These are phyloP conservation scores for Pachysandra terminalis DNA, from an alignment of 164 flowering plant genomes.

Conservation along the genomic window DNA sequence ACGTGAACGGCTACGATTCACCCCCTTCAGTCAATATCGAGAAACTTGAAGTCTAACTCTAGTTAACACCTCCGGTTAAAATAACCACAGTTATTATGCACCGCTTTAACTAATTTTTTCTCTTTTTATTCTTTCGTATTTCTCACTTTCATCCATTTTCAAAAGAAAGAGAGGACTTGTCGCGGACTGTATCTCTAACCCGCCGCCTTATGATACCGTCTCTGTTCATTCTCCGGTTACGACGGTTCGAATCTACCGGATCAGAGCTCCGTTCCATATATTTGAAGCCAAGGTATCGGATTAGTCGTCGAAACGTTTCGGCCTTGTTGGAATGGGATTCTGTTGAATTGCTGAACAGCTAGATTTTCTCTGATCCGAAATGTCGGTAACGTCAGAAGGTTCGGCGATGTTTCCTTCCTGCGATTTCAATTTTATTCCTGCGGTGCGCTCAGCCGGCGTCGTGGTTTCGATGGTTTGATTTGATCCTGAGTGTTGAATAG, in stretches of 20 bases:
- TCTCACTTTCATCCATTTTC: too few relatives aligned
- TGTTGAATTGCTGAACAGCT: background rate
- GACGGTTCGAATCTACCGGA: background rate
- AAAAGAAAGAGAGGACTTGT: background rate
- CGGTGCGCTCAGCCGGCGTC: background rate
- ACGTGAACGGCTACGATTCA: too few relatives aligned
- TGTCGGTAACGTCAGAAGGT: slow-evolving; percentile 2
- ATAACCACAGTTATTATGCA: slow-evolving; percentile 37
- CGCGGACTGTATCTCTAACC: slow-evolving; percentile 1
- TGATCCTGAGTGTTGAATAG: background rate
- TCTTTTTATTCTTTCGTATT: background rate
- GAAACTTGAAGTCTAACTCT: too few relatives aligned
- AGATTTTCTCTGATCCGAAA: background rate
- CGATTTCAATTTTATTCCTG: background rate
- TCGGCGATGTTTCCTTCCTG: background rate
- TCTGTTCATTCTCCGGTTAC: slow-evolving; percentile 1
- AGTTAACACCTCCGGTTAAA: background rate
- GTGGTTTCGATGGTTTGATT: background rate
- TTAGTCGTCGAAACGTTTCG: background rate
- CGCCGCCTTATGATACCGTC: slow-evolving; percentile 1
- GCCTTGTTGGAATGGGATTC: background rate
- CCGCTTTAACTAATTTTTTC: slow-evolving; percentile 30
- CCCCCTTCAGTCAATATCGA: too few relatives aligned
- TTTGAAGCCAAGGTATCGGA: background rate
- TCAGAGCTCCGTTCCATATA: background rate